Evolutionary conservation across 768 basidiomycete species (phyloP).

Genomic region (Sarcomyxa edulis): DNA sequence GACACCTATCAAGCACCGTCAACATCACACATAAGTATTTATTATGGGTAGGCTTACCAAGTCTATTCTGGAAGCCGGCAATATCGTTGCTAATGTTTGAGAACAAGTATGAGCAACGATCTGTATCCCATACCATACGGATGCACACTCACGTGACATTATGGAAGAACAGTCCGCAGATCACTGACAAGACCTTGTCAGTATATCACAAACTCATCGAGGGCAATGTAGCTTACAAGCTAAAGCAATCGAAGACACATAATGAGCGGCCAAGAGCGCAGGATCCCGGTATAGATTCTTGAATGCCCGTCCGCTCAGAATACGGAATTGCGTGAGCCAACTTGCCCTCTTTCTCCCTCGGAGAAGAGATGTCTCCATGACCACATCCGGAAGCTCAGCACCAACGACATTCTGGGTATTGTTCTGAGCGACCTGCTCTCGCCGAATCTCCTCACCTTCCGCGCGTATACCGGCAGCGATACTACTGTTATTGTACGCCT

Average conservation of each 20-base stretch:
- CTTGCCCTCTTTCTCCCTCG: constrained; percentile 76
- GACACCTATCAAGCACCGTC: constrained; percentile 65
- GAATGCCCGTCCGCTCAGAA: constrained; percentile 93
- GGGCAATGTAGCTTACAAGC: constrained; percentile 52
- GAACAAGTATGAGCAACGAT: background rate
- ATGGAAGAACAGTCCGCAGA: constrained; percentile 93
- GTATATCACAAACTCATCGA: constrained; percentile 1
- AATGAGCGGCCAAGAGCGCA: constrained; percentile 86
- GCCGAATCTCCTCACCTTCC: constrained; percentile 50
- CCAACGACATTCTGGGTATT: constrained; percentile 18
- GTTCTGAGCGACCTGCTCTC: constrained; percentile 24
- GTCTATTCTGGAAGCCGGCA: constrained; percentile 92
- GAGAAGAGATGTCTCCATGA: constrained; percentile 60
- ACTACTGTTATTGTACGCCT: constrained; percentile 62
- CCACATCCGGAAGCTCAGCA: constrained; percentile 57
- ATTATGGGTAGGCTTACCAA: constrained; percentile 65
- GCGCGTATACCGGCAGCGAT: constrained; percentile 55
- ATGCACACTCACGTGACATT: constrained; percentile 61
- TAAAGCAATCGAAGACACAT: constrained; percentile 74
- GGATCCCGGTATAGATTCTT: constrained; percentile 98
- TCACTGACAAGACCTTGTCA: constrained; percentile 39
- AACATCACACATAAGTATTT: constrained; percentile 1
- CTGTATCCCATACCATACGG: background rate
- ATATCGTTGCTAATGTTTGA: constrained; percentile 85
- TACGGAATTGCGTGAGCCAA: constrained; percentile 87